Percentiles rank a stretch among this genome's conserved stretches.
These are phyloP conservation scores for Metschnikowia reukaufii DNA, from an alignment of 805 yeast species.

Conservation along the genomic window DNA sequence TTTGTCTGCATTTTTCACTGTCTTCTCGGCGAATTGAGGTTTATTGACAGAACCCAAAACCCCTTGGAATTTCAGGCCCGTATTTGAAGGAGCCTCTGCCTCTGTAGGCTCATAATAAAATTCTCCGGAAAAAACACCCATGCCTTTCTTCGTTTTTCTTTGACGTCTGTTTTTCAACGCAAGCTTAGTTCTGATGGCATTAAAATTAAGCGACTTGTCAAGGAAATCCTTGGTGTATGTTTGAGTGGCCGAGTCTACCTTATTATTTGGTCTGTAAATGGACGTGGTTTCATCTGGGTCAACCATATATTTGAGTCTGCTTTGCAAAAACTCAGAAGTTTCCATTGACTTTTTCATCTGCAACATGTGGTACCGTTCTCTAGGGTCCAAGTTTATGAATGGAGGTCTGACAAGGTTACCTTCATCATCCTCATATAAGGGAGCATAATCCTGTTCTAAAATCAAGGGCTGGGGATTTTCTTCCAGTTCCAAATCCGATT, in stretches of 20 bases:
- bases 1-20: neutral
- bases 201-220: constrained; percentile 29
- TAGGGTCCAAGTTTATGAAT: constrained; percentile 43
- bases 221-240: constrained; percentile 36
- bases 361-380: constrained; percentile 42
- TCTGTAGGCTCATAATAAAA: constrained; percentile 32
- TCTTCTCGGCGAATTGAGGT: constrained; percentile 28
- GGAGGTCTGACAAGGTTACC: constrained; percentile 46
- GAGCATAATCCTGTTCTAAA: constrained; percentile 35
- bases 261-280: constrained; percentile 19
- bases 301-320: constrained; percentile 38
- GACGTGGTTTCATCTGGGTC: constrained; percentile 41
- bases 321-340: constrained; percentile 34
- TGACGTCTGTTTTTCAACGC: constrained; percentile 13
- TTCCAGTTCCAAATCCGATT: neutral
- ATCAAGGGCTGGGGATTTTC: constrained; percentile 17
- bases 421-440: constrained; percentile 32
- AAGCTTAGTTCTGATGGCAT: constrained; percentile 19
- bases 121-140: constrained; percentile 36
- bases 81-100: neutral
- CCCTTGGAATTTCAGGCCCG: constrained; percentile 25
- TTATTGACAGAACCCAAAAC: constrained; percentile 35
- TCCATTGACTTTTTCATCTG: constrained; percentile 41
- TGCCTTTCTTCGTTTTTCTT: constrained; percentile 20
- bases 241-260: constrained; percentile 44